A percentile compares a stretch with the other conserved stretches of the same genome.
These are phyloP conservation scores for Salix dunnii DNA, from an alignment of 345 rosid genomes.

Conservation along the genomic window DNA sequence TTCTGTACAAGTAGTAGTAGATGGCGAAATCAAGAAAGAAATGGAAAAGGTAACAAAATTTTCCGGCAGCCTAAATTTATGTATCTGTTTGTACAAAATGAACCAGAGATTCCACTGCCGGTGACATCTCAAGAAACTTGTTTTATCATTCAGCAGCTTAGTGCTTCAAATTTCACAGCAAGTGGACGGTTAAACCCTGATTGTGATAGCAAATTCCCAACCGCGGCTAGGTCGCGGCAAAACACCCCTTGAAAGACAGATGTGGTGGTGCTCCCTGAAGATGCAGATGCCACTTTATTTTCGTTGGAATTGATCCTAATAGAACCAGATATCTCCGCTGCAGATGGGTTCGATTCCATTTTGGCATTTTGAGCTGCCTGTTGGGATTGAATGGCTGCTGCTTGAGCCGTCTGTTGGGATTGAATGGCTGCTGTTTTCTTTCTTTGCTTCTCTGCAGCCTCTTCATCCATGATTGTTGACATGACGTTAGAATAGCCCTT, in stretches of 20 bases:
- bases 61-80: conserved; percentile 32
- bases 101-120: conserved; percentile 40
- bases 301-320: conserved; percentile 19
- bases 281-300: conserved; percentile 13
- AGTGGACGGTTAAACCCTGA: conserved; percentile 75
- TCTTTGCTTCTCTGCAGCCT: conserved; percentile 54
- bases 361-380: conserved; percentile 29
- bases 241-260: conserved; percentile 80
- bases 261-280: conserved; percentile 26
- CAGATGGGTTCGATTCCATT: conserved; percentile 19
- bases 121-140: conserved; percentile 20
- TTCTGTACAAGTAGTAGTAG: conserved; percentile 38
- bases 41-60: conserved; percentile 47
- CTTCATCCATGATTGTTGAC: conserved; percentile 61
- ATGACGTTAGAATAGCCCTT: conserved; percentile 66
- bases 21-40: not conserved
- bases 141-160: conserved; percentile 59
- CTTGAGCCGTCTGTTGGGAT: conserved; percentile 38
- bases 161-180: conserved; percentile 77
- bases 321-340: conserved; percentile 18
- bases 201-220: conserved; percentile 69
- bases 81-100: conserved; percentile 36
- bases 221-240: conserved; percentile 81
- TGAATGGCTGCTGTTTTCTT: conserved; percentile 50
- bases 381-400: conserved; percentile 47